Evolutionary conservation across 306 rosid genomes (phyloP).

Genomic region (Casuarina glauca): DNA sequence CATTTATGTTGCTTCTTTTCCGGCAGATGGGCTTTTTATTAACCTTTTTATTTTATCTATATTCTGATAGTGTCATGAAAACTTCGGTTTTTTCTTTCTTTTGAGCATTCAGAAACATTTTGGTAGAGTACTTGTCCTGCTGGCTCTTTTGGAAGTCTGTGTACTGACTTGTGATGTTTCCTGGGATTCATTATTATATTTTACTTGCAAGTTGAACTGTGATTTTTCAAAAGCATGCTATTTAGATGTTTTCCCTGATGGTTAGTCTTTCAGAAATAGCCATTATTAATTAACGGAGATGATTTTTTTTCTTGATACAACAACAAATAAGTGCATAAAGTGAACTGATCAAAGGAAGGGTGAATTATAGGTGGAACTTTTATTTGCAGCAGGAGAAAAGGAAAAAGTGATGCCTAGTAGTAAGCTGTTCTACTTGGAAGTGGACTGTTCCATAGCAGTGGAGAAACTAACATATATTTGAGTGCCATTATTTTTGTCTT

Average conservation of each 20-base stretch:
- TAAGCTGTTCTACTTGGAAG: not conserved
- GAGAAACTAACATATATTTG: not conserved
- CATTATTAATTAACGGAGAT: not conserved
- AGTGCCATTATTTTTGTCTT: not conserved
- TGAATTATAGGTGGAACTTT: not conserved
- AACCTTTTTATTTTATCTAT: conserved; percentile 16
- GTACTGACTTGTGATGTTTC: not conserved
- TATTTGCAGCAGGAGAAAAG: not conserved
- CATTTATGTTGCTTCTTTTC: conserved; percentile 7
- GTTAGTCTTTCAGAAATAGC: not conserved
- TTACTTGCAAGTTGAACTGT: not conserved
- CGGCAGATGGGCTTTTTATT: not conserved
- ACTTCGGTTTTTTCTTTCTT: not conserved
- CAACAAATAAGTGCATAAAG: not conserved
- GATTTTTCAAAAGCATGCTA: conserved; percentile 2
- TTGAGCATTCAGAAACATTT: not conserved
- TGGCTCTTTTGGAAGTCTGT: not conserved
- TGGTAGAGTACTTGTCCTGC: not conserved
- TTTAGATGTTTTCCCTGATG: not conserved
- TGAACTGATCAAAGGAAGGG: not conserved
- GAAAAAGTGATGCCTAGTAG: not conserved
- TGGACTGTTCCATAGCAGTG: not conserved
- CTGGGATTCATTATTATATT: not conserved
- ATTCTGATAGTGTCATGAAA: conserved; percentile 1
- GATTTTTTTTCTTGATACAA: not conserved